Evolutionary conservation across 208 protist species (phyloP).

Genomic region (Leishmania gerbilli): DNA sequence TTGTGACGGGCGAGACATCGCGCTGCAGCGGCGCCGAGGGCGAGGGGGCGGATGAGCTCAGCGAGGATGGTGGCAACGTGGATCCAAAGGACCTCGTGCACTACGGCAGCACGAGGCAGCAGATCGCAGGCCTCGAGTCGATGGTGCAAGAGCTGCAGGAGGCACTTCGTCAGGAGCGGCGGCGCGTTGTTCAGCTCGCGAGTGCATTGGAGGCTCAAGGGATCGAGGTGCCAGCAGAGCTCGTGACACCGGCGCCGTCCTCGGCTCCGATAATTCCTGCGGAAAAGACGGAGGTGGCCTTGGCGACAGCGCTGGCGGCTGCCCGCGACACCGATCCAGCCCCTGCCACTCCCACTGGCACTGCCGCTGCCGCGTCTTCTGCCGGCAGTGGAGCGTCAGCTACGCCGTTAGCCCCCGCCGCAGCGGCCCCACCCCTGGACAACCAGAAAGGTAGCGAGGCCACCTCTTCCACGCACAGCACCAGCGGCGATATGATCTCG

Average conservation of each 20-base stretch:
- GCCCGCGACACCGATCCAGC: not conserved
- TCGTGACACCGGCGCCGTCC: not conserved
- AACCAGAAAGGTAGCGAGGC: not conserved
- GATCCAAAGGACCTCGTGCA: slow-evolving; percentile 13
- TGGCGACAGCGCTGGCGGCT: not conserved
- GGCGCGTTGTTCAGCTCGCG: slow-evolving; percentile 33
- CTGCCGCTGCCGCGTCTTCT: not conserved
- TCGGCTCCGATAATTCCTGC: not conserved
- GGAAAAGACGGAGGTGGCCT: not conserved
- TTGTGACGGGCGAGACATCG: slow-evolving; percentile 18
- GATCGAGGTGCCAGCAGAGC: slow-evolving; percentile 32
- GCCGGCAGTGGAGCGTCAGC: not conserved
- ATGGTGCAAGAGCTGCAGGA: slow-evolving; percentile 65
- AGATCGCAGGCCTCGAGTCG: slow-evolving; percentile 45
- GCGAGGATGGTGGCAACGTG: slow-evolving; percentile 27
- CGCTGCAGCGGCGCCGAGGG: slow-evolving; percentile 10
- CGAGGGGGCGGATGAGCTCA: not conserved
- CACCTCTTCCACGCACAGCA: not conserved
- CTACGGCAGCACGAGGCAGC: slow-evolving; percentile 17
- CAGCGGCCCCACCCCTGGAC: not conserved
- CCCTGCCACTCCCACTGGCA: not conserved
- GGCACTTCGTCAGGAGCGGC: slow-evolving; percentile 45
- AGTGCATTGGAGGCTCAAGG: slow-evolving; percentile 26
- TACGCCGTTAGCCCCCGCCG: not conserved
- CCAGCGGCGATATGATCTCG: slow-evolving; percentile 11